Evolutionary conservation across 768 basidiomycete species (phyloP).

Genomic region (Russula emetica): DNA sequence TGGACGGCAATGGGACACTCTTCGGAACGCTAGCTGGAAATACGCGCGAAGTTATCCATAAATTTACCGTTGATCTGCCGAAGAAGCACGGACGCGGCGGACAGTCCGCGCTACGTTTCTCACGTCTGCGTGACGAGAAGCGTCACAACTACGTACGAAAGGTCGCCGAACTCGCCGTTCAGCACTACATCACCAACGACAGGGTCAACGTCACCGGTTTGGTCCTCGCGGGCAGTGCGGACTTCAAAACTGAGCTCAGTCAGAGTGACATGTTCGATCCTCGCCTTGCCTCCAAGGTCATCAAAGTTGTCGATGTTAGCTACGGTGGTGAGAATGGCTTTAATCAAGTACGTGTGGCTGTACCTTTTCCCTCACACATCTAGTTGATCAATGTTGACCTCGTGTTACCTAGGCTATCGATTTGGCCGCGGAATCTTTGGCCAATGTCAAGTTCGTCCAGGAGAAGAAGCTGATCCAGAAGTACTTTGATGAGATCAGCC

Average conservation of each 20-base stretch:
- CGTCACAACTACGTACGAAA: slow-evolving; percentile 99
- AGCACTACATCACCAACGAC: slow-evolving; percentile 96
- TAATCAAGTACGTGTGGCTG: slow-evolving; percentile 69
- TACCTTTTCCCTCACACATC: not conserved
- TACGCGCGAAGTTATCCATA: slow-evolving; percentile 95
- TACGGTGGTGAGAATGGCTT: slow-evolving; percentile 99
- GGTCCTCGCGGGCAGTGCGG: slow-evolving; percentile 94
- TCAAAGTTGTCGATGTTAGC: slow-evolving; percentile 97
- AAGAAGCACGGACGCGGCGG: slow-evolving; percentile 99
- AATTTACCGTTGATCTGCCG: slow-evolving; percentile 97
- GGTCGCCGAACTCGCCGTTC: slow-evolving; percentile 94
- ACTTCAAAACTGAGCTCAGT: slow-evolving; percentile 97
- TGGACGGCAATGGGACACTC: slow-evolving; percentile 97
- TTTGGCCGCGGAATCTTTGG: slow-evolving; percentile 89
- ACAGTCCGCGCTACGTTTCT: slow-evolving; percentile 99
- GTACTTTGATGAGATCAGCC: slow-evolving; percentile 99
- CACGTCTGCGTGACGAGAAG: slow-evolving; percentile 97
- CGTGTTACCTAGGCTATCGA: slow-evolving; percentile 73
- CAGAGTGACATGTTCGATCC: slow-evolving; percentile 96
- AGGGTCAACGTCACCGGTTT: slow-evolving; percentile 97
- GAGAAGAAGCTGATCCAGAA: slow-evolving; percentile 97
- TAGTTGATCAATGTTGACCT: not conserved
- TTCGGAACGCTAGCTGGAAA: slow-evolving; percentile 96
- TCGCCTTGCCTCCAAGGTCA: slow-evolving; percentile 82
- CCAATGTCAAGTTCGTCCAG: slow-evolving; percentile 99